A percentile compares a stretch with the other conserved stretches of the same genome.
These are phyloP conservation scores for Allodekkera sacchari DNA, from an alignment of 805 yeast genomes.

Conservation along the genomic window DNA sequence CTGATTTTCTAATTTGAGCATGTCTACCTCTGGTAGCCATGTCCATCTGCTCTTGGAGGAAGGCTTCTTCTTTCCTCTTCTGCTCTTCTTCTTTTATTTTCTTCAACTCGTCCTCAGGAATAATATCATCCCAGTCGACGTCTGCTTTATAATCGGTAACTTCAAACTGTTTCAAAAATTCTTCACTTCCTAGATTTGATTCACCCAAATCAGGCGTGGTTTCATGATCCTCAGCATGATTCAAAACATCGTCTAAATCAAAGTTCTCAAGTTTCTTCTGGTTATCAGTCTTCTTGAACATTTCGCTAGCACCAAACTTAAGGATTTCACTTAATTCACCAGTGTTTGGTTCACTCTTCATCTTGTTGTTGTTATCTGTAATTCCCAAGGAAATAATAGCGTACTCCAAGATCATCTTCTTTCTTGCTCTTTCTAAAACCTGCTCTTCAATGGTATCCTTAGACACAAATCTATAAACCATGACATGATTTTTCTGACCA, in stretches of 20 bases:
- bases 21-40: conserved; percentile 77
- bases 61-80: conserved; percentile 77
- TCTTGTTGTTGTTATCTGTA: conserved; percentile 55
- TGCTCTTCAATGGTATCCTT: conserved; percentile 98
- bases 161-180: conserved; percentile 92
- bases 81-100: conserved; percentile 88
- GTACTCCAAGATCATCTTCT: conserved; percentile 96
- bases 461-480: conserved; percentile 95
- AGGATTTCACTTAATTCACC: conserved; percentile 87
- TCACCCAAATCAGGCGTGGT: conserved; percentile 96
- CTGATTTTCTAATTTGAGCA: conserved; percentile 51
- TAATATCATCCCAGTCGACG: conserved; percentile 98
- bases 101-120: conserved; percentile 87
- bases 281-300: conserved; percentile 91
- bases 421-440: conserved; percentile 90
- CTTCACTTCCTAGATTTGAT: conserved; percentile 97
- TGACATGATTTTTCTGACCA: conserved; percentile 98
- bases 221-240: conserved; percentile 94
- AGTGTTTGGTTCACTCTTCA: conserved; percentile 66
- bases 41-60: conserved; percentile 80
- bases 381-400: conserved; percentile 96
- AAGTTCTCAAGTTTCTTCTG: conserved; percentile 93
- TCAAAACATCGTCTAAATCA: conserved; percentile 90
- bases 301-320: conserved; percentile 97
- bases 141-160: conserved; percentile 98